These are phyloP conservation scores for Camelina laxa DNA, from an alignment of 345 rosid species.

Conservation along the genomic window DNA sequence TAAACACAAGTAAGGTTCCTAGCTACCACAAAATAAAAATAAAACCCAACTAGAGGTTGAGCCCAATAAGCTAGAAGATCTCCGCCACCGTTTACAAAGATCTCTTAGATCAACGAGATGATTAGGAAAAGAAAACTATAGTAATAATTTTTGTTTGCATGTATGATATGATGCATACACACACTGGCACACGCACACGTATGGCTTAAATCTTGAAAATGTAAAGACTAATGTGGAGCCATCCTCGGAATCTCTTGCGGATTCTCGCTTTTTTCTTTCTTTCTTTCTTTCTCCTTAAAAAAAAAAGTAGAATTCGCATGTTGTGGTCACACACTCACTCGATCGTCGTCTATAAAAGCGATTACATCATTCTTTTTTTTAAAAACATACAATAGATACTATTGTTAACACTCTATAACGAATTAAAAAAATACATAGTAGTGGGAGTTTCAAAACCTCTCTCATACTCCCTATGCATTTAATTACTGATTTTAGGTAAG, in stretches of 20 bases:
- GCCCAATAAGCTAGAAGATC: background rate
- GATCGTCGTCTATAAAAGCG: conserved; percentile 7
- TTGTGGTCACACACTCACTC: background rate
- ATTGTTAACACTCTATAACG: background rate
- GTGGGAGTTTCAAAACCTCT: conserved; percentile 22
- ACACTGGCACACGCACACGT: conserved; percentile 19
- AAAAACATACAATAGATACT: background rate
- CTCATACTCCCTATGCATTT: conserved; percentile 24
- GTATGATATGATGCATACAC: background rate
- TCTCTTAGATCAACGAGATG: background rate
- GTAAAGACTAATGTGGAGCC: conserved; percentile 38
- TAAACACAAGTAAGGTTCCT: no score
- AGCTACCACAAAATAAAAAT: no score
- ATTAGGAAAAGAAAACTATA: background rate
- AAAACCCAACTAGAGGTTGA: no score
- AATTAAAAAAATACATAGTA: background rate
- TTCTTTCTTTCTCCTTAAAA: background rate
- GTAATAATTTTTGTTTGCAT: background rate
- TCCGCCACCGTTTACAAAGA: background rate
- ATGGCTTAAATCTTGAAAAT: conserved; percentile 6
- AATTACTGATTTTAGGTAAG: conserved; percentile 28
- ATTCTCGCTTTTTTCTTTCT: conserved; percentile 1
- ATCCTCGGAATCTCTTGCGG: conserved; percentile 33
- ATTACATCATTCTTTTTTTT: background rate
- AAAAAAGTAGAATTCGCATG: conserved; percentile 5